These are phyloP conservation scores for Aspergillus campestris DNA, from an alignment of 495 filamentous ascomycete genomes.

Conservation along the genomic window DNA sequence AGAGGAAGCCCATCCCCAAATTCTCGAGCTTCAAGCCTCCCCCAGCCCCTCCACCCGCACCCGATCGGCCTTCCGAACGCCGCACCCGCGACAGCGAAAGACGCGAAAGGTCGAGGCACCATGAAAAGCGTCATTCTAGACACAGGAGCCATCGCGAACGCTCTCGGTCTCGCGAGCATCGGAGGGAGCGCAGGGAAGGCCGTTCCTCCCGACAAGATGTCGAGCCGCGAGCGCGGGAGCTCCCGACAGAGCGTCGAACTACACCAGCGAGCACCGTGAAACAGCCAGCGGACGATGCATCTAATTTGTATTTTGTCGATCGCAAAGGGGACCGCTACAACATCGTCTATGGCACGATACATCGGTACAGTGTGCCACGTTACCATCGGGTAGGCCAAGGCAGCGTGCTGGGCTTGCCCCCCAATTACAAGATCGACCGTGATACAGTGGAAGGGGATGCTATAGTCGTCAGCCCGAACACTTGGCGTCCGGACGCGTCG, in stretches of 20 bases:
- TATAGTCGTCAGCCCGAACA: constrained; percentile 32
- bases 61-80: constrained; percentile 14
- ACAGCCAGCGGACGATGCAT: constrained; percentile 8
- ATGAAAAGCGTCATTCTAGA: constrained; percentile 15
- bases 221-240: constrained; percentile 1
- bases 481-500: constrained; percentile 14
- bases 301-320: constrained; percentile 40
- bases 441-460: constrained; percentile 35
- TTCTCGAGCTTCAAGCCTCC: constrained; percentile 63
- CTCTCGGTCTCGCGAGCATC: constrained; percentile 20
- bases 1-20: constrained; percentile 46
- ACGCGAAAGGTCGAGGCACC: constrained; percentile 18
- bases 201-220: constrained; percentile 1
- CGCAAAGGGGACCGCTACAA: constrained; percentile 54
- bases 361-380: constrained; percentile 50
- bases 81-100: constrained; percentile 10
- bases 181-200: constrained; percentile 10
- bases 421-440: constrained; percentile 44
- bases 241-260: constrained; percentile 1
- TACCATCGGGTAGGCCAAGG: constrained; percentile 55
- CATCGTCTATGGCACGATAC: constrained; percentile 49
- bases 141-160: constrained; percentile 17
- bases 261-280: constrained; percentile 8
- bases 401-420: constrained; percentile 45
- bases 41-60: constrained; percentile 18